Base-by-base conservation (phyloP, 2,329 filamentous ascomycete species). In the Scedosporium minutisporum region DNA sequence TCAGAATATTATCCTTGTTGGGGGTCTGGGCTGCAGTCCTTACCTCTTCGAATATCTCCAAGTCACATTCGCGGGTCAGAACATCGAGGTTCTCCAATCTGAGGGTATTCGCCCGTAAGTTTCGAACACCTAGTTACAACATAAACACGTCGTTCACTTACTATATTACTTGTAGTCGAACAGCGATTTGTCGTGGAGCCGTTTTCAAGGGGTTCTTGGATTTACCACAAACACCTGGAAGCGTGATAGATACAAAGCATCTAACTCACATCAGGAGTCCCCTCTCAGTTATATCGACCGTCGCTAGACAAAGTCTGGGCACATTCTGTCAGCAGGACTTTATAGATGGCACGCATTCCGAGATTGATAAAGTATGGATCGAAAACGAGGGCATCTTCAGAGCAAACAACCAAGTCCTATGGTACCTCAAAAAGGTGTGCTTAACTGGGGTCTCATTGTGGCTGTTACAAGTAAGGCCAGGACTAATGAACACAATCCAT, bases 1-100 rank as follows among this genome's bases (percentile, higher is more conserved):
- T 4, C 42, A 16, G 76, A 73, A 72, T 25, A 61, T 78, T 5
- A 68, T 77, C 1, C 68, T 78, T 0, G 75, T 74, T 0, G 76
- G 77, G 0, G 77, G 76, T 0, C 74, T 78, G 5, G 76, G 77
- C 0, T 65, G 71, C 1, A 73, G 68, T 14, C 38, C 58, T 0
- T 75, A 73, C 4, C 63, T 78, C 0, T 66, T 16, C 42, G 14
- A 46, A 46, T 53, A 1, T 53, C 16, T 64, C 10, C 51, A 64
- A 2, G 61, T 62, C 0, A 59, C 78, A 0, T 63, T 64, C 0
- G 18, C 38, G 0, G 3, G 3, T 0, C 23, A 69, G 0, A 42
- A 5, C 6, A 65, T 62, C 0, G 67, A 67, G 0, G 60, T 78
- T 1, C 63, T 78, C 0, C 75, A 76, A 1, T 64, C 68, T 0